Evolutionary conservation across 1,139 yeast genomes (phyloP).

Genomic region (Scheffersomyces titani): DNA sequence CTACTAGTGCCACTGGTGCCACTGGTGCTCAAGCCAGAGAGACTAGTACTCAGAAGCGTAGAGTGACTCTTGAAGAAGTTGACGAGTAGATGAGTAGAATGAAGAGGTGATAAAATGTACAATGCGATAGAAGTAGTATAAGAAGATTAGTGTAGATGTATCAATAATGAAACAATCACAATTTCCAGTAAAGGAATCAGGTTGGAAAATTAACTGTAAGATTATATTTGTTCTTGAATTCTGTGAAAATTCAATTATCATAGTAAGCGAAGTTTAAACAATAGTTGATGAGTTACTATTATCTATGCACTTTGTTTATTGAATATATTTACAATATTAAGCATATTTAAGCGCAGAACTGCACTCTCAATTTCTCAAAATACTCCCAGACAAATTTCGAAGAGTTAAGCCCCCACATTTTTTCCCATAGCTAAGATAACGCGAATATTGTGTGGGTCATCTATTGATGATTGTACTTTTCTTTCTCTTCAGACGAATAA

Average conservation of each 20-base stretch:
- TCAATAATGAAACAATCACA: not conserved
- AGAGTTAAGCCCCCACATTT: not conserved
- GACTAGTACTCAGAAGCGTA: conserved; percentile 16
- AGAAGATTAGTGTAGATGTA: not conserved
- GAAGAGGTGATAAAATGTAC: not conserved
- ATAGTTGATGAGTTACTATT: no score
- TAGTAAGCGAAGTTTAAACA: no score
- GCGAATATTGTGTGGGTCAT: not conserved
- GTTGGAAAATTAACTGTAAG: not conserved
- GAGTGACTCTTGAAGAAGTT: conserved; percentile 46
- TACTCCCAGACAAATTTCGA: not conserved
- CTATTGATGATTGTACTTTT: not conserved
- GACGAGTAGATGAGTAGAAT: conserved; percentile 29
- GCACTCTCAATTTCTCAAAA: not conserved
- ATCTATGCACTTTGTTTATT: no score
- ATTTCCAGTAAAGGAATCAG: not conserved
- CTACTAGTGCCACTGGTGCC: conserved; percentile 7
- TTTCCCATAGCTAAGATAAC: not conserved
- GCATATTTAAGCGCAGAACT: not conserved
- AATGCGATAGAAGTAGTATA: not conserved
- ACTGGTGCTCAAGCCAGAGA: conserved; percentile 8
- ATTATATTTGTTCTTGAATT: no score
- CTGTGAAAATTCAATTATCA: no score
- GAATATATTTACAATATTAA: no score
- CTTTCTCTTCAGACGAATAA: conserved; percentile 3